Percentiles rank a stretch among this genome's conserved stretches.
Evolutionary conservation across 2,329 filamentous ascomycete species (phyloP).

Genomic region (Lasiodiplodia hormozganensis): DNA sequence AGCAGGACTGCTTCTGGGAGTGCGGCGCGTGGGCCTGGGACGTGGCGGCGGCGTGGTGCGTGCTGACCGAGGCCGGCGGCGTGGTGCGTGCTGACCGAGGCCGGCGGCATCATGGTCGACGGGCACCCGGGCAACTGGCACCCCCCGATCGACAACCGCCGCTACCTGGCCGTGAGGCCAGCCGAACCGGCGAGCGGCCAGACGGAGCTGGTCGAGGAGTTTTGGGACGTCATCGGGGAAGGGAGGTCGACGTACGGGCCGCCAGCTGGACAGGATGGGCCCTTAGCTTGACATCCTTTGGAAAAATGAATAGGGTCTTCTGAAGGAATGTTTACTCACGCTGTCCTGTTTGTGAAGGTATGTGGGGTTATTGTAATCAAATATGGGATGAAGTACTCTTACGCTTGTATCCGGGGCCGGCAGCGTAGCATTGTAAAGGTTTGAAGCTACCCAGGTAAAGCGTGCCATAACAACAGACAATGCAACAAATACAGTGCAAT

Average conservation of each 20-base stretch:
- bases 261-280: background rate
- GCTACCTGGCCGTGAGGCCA: slow-evolving; percentile 8
- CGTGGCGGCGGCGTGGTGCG: slow-evolving; percentile 15
- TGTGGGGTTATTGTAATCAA: too few species aligned
- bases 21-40: slow-evolving; percentile 5
- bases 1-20: slow-evolving; percentile 19
- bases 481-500: background rate
- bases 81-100: slow-evolving; percentile 12
- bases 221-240: background rate
- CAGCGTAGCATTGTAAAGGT: too few species aligned
- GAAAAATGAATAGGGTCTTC: too few species aligned
- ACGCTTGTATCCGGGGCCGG: too few species aligned
- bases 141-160: background rate
- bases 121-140: background rate
- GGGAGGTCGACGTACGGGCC: slow-evolving; percentile 6
- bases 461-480: background rate
- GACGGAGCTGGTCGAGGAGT: slow-evolving; percentile 3
- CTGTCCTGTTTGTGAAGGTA: too few species aligned
- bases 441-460: too few species aligned
- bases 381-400: too few species aligned
- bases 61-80: slow-evolving; percentile 1
- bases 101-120: slow-evolving; percentile 2
- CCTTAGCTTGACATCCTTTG: too few species aligned
- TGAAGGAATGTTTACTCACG: too few species aligned
- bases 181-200: background rate